Conservation (phyloP, 2,329 filamentous ascomycete genomes). For the Cordyceps farinosa region DNA sequence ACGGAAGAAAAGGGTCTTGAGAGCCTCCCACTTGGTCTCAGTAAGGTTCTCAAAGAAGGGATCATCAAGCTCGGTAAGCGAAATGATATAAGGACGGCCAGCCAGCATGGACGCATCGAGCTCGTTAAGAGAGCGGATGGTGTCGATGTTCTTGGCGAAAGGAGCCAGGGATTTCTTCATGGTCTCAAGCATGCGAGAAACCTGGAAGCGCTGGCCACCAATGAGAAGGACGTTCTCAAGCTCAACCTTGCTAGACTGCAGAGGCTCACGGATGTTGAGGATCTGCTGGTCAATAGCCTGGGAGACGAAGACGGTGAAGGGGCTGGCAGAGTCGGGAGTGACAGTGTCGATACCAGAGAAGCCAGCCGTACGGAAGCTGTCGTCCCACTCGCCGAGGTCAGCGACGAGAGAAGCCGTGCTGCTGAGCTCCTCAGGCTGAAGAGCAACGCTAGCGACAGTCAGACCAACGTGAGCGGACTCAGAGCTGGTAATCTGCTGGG, state of each 20-base stretch:
- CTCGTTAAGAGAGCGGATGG: constrained; percentile 12
- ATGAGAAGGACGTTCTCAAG: constrained; percentile 18
- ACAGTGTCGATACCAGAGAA: constrained; percentile 20
- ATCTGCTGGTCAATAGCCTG: constrained; percentile 19
- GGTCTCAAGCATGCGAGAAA: constrained; percentile 5
- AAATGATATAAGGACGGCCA: constrained; percentile 14
- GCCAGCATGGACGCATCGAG: constrained; percentile 14
- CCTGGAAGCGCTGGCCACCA: constrained; percentile 17
- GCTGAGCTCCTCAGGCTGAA: constrained; percentile 10
- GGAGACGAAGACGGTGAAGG: constrained; percentile 18
- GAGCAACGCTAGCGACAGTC: constrained; percentile 12
- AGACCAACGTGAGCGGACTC: constrained; percentile 12
- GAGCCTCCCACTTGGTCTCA: constrained; percentile 16
- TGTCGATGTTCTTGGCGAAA: constrained; percentile 7
- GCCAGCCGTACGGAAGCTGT: constrained; percentile 15
- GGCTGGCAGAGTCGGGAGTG: constrained; percentile 14
- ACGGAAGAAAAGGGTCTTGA: constrained; percentile 16
- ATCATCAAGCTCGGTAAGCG: constrained; percentile 17
- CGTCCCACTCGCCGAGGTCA: constrained; percentile 15
- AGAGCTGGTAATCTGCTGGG: constrained; percentile 15
- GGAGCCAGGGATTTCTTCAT: constrained; percentile 14
- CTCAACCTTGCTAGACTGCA: constrained; percentile 13
- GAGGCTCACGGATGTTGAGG: constrained; percentile 16
- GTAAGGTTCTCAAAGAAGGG: constrained; percentile 16
- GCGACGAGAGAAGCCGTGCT: constrained; percentile 15